phyloP scores from a whole-genome alignment of 2,329 filamentous ascomycete species.

The Aspergillus sp. region DNA sequence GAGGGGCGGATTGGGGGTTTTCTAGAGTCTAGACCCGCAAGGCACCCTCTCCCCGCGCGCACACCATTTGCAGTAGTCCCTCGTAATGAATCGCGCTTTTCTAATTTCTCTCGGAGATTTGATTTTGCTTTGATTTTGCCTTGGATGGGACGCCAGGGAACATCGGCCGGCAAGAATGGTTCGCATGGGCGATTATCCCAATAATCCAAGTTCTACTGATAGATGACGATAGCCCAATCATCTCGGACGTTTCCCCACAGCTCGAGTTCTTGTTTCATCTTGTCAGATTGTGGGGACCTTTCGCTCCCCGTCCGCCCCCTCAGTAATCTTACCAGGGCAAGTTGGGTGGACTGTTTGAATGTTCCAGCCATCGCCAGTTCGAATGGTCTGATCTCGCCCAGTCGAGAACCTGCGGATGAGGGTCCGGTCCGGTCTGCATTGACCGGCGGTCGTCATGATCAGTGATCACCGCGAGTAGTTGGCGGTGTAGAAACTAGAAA shows the following conservation, averaged over 20 bases:
- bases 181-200: background rate
- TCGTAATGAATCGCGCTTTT: background rate
- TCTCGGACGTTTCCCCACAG: slow-evolving; percentile 12
- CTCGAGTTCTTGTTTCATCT: slow-evolving; percentile 15
- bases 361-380: background rate
- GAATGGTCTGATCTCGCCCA: slow-evolving; percentile 11
- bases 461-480: background rate
- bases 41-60: background rate
- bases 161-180: background rate
- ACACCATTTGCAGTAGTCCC: background rate
- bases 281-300: slow-evolving; percentile 2
- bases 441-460: background rate
- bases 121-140: too few species aligned
- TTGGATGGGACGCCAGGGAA: too few species aligned
- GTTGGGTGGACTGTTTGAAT: background rate
- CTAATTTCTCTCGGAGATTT: too few species aligned
- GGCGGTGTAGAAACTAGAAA: too few species aligned
- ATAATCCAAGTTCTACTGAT: background rate
- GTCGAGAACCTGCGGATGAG: slow-evolving; percentile 8
- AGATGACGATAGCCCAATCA: slow-evolving; percentile 4
- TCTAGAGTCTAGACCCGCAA: background rate
- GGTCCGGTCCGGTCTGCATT: background rate
- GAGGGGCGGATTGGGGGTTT: too few species aligned
- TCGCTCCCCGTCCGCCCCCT: background rate
- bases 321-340: slow-evolving; percentile 1